Conservation (phyloP, 1,284 basidiomycete species). For the Microbotryum violaceum region DNA sequence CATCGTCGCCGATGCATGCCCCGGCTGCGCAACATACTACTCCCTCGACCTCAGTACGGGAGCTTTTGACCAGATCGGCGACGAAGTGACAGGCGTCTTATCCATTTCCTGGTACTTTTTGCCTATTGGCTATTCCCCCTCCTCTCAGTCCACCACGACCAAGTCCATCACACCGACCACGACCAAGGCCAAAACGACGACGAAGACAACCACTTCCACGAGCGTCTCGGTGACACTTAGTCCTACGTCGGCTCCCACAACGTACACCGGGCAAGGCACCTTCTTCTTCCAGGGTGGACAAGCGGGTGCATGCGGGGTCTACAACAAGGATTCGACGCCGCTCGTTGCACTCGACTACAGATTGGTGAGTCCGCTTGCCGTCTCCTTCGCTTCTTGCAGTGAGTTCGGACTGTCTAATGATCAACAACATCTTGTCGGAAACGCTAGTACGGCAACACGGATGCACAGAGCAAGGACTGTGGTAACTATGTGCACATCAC, state of each 20-base stretch:
- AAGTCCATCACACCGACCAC: no score
- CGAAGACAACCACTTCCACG: no score
- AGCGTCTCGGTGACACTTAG: no score
- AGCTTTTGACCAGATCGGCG: slow-evolving; percentile 61
- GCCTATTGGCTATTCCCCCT: no score
- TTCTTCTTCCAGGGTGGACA: not conserved
- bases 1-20: slow-evolving; percentile 67
- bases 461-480: slow-evolving; percentile 53
- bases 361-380: no score
- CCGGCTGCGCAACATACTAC: slow-evolving; percentile 58
- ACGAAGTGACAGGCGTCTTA: slow-evolving; percentile 53
- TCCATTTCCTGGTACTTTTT: slow-evolving; percentile 27
- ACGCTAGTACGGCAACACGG: slow-evolving; percentile 49
- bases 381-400: no score
- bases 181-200: no score
- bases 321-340: slow-evolving; percentile 33
- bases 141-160: no score
- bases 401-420: no score
- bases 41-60: slow-evolving; percentile 73
- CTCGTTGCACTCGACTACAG: not conserved
- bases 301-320: slow-evolving; percentile 7
- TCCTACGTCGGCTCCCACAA: no score
- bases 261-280: not conserved
- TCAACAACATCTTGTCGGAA: not conserved
- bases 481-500: slow-evolving; percentile 57